Base-by-base conservation (phyloP, 2,329 filamentous ascomycete genomes). In the Bipolaris victoriae region DNA sequence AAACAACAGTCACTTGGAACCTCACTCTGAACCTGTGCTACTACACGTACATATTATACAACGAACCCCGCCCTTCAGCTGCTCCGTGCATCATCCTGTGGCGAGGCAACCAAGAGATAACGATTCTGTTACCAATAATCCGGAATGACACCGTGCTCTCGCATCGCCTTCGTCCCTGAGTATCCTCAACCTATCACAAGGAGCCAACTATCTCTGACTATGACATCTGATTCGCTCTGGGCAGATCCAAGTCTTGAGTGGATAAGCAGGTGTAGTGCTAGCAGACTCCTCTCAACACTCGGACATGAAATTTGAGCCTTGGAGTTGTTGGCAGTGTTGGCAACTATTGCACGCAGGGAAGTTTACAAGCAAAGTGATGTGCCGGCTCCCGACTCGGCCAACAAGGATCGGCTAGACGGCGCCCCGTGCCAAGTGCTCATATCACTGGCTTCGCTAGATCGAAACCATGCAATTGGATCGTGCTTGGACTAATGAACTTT, bases 371-470 rank as follows among this genome's bases (percentile, higher is more conserved):
- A 52, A 56, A 59, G 5, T 41, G 13, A 31, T 22, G 55, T 63
- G 64, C 66, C 66, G 66, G 61, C 43, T 66, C 60, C 66, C 66
- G 64, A 44, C 66, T 68, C 40, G 64, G 43, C 49, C 15, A 49
- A 41, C 57, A 48, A 45, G 47, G 54, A 48, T 65, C 63, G 58
- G 61, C 49, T 48, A 52, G 55, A 43, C 49, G 49, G 54, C 49
- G 15, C 44, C 16, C n/a, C 29, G 3, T 48, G 49, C 49, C 54
- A 53, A 57, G 54, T n/a, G 15, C 18, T 22, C n/a, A 20, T 37
- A 53, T 53, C 54, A 33, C 48, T 39, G 36, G 44, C 15, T 47
- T 48, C 37, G 41, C 52, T 31, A 18, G 35, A 16, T 45, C 22
- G 22, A 31, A 11, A 3, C 16, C 6, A 7, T 18, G 11, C 39